Conservation (phyloP, 257 asterid genomes). For the Solanum etuberosum region DNA sequence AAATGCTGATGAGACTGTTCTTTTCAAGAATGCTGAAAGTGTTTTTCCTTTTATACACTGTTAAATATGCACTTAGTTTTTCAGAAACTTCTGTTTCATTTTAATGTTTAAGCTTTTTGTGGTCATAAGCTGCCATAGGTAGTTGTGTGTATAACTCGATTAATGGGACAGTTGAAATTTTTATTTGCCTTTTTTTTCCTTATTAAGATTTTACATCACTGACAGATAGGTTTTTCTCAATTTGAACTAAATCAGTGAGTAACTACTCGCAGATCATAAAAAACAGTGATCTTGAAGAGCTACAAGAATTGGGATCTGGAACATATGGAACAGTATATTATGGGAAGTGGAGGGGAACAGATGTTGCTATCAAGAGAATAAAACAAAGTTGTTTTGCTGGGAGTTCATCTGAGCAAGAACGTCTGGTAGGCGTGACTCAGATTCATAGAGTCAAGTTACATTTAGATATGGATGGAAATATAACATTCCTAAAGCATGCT, state of each 20-base stretch:
- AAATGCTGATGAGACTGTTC: not conserved
- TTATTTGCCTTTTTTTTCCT: not conserved
- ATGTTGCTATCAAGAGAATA: slow-evolving; percentile 42
- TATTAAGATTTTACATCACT: not conserved
- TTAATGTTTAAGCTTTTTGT: not conserved
- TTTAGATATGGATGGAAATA: not conserved
- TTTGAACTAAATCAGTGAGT: not conserved
- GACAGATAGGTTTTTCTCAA: not conserved
- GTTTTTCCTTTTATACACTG: not conserved
- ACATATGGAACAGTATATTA: slow-evolving; percentile 42
- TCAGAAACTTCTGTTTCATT: not conserved
- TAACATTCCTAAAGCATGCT: not conserved
- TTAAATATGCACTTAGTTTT: not conserved
- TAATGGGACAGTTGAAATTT: not conserved
- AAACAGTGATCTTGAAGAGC: slow-evolving; percentile 34
- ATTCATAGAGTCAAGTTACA: not conserved
- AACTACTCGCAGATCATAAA: slow-evolving; percentile 20
- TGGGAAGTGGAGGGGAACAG: slow-evolving; percentile 47
- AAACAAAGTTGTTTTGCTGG: slow-evolving; percentile 37
- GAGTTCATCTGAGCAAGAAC: slow-evolving; percentile 31
- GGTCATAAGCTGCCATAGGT: not conserved
- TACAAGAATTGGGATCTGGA: slow-evolving; percentile 41
- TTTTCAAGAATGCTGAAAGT: not conserved
- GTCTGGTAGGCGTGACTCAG: slow-evolving; percentile 12
- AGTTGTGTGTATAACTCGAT: not conserved